Conservation (phyloP, 305 asterid species). For the Euphrasia arctica region DNA sequence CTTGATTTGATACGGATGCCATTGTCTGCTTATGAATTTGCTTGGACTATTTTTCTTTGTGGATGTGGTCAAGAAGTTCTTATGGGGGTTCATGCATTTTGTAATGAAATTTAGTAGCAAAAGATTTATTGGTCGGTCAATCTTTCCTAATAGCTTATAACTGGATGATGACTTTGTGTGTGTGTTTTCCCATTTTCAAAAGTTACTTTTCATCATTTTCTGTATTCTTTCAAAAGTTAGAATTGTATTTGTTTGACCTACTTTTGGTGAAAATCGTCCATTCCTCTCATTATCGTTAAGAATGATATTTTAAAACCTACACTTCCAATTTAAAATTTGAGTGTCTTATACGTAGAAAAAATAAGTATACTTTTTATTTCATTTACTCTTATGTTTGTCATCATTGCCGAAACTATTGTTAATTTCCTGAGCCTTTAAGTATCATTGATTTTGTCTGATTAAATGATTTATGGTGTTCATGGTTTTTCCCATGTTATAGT, state of each 20-base stretch:
- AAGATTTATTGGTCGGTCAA: neutral
- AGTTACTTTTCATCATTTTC: neutral
- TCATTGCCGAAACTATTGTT: neutral
- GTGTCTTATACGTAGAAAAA: neutral
- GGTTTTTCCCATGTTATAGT: conserved; percentile 7
- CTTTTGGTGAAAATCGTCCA: neutral
- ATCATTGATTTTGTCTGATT: conserved; percentile 3
- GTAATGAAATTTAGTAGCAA: neutral
- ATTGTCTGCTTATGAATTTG: conserved; percentile 5
- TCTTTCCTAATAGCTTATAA: neutral
- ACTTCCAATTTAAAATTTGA: conserved; percentile 7
- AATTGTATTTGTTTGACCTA: conserved; percentile 2
- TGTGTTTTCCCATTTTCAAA: neutral
- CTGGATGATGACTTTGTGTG: conserved; percentile 7
- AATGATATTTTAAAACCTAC: neutral
- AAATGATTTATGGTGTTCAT: conserved; percentile 12
- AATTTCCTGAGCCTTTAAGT: neutral
- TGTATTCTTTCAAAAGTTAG: neutral
- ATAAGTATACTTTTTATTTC: neutral
- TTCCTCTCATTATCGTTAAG: neutral
- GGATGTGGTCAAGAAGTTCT: conserved; percentile 15
- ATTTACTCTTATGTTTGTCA: neutral
- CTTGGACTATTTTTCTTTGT: conserved; percentile 9
- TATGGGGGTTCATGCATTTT: neutral
- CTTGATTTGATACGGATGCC: conserved; percentile 11